Base-by-base conservation (phyloP, 1,284 basidiomycete species). In the Malassezia sp. region DNA sequence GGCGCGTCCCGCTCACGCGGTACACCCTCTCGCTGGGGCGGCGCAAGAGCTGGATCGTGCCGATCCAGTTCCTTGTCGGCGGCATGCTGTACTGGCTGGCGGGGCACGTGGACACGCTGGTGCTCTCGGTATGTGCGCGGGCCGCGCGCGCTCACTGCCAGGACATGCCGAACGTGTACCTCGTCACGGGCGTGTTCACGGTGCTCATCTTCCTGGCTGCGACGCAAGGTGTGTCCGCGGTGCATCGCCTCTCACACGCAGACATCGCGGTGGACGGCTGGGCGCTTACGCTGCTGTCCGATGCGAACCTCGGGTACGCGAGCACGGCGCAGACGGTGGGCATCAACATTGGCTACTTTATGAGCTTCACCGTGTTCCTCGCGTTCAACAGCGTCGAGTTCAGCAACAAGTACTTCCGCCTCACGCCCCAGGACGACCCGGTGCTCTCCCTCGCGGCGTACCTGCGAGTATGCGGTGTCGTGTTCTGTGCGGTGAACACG, bases 211-310 rank as follows among this genome's bases (percentile, higher is more conserved):
- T 90, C 52, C 84, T 97, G 57, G 91, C 93, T 14, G 93, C 93
- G 5, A 97, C 93, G 0, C 93, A 99, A 85, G n/a, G n/a, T n/a
- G n/a, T n/a, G n/a, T n/a, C n/a, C n/a, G n/a, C n/a, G n/a, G n/a
- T n/a, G n/a, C n/a, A n/a, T n/a, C n/a, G n/a, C n/a, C n/a, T n/a
- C n/a, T n/a, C n/a, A n/a, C n/a, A n/a, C n/a, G n/a, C n/a, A n/a
- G 91, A 97, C 71, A 96, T 96, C 54, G 91, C 91, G 37, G 91
- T 97, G 15, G 91, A 97, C 65, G 91, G 89, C 31, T 99, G 93
- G 93, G 93, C 93, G 7, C 77, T 97, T 43, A 96, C 89, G 2
- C 79, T 99, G 34, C 80, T 99, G 43, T 96, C 91, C 1, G 81
- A 88, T 53, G 89, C 91, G 55, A 93, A 90, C 67, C 74, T 97